phyloP scores from a whole-genome alignment of 176 grass and related monocot genomes.

The Alloteropsis semialata region DNA sequence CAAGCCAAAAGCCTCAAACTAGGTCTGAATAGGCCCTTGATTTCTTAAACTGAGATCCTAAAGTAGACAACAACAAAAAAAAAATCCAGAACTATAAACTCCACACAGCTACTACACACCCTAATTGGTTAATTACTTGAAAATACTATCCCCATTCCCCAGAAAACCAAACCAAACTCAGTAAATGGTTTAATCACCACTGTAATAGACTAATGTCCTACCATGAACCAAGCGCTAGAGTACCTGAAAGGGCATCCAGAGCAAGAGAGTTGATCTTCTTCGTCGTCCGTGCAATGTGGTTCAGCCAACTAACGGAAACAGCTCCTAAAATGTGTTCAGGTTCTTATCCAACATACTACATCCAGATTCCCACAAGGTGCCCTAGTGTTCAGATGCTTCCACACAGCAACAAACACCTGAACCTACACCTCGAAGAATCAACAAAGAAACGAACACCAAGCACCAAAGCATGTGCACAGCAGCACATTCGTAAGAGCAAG shows the following conservation, averaged over 20 bases:
- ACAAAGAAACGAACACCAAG: neutral
- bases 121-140: neutral
- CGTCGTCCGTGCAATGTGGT: neutral
- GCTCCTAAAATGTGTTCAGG: neutral
- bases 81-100: neutral
- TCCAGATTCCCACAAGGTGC: neutral
- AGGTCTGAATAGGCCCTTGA: neutral
- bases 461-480: neutral
- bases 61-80: neutral
- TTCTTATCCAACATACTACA: neutral
- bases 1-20: neutral
- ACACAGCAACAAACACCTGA: neutral
- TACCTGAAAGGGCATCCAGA: conserved; percentile 18
- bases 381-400: neutral
- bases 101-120: neutral
- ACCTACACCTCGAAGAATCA: conserved; percentile 3
- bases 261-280: neutral
- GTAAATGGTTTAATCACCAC: neutral
- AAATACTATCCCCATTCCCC: neutral
- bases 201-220: neutral
- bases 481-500: conserved; percentile 6
- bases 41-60: neutral
- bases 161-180: neutral
- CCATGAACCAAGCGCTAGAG: neutral
- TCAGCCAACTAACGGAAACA: neutral